Base-by-base conservation (phyloP, 331 rosid genomes). In the Prunus yedoensis region DNA sequence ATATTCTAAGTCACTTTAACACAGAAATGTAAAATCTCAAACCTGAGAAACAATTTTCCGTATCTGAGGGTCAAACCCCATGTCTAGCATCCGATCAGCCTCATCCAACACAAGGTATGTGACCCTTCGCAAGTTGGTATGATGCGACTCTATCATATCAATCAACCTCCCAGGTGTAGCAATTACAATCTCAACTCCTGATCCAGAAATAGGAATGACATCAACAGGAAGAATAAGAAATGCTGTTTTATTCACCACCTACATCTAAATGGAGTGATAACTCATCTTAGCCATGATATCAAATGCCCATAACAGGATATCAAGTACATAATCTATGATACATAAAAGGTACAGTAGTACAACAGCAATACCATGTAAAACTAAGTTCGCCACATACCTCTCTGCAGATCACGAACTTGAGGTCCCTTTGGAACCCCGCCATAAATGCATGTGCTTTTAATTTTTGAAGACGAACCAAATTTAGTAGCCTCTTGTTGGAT, bases 371-470 rank as follows among this genome's bases (percentile, higher is more conserved):
- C 53, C 28, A 54, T 54, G 54, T 25, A 59, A 73, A 49, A 62
- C 82, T 62, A 60, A 64, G 57, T 77, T 70, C 62, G n/a, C 67
- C 83, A 75, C 84, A 54, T 68, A 90, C 97, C 97, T 87, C 85
- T 93, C 80, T 90, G 97, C 49, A 93, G 96, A 80, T 93, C 97
- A 56, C 96, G 94, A 77, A 93, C 94, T 80, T 93, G 97, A 75
- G 97, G 97, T 52, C 96, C 97, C 83, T 90, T 93, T 16, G 97
- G 97, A 77, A 93, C 97, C 47, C 97, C 97, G 14, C 97, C 97
- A 62, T 90, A 93, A 8, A 93, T 82, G 82, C 97, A 93, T 21
- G 97, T 93, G 65, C 84, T 89, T 88, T 93, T 93, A 78, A 93
- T 89, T 85, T 87, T 90, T 8, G 97, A 92, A 9, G 94, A 92